Conservation (phyloP, 441 rosid species). For the Pelargonium citronellum region DNA sequence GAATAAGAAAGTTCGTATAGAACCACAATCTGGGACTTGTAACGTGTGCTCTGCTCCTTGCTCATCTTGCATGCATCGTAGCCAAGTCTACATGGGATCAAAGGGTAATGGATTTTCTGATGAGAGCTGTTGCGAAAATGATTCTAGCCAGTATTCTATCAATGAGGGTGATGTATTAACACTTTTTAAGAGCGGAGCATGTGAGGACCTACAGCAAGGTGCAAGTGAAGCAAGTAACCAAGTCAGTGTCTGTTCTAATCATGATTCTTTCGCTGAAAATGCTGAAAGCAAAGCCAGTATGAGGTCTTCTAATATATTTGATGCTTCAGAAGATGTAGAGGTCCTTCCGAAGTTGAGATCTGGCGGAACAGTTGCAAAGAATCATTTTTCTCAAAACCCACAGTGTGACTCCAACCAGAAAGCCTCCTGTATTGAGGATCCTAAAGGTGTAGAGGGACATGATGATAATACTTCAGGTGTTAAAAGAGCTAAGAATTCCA, state of each 20-base stretch:
- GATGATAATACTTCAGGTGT: slow-evolving; percentile 51
- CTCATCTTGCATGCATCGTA: slow-evolving; percentile 79
- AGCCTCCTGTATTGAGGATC: slow-evolving; percentile 31
- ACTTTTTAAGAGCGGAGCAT: slow-evolving; percentile 28
- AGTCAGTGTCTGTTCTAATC: slow-evolving; percentile 41
- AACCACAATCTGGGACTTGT: slow-evolving; percentile 71
- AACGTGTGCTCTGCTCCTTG: slow-evolving; percentile 76
- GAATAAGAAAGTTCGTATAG: slow-evolving; percentile 39
- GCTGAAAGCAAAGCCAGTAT: slow-evolving; percentile 48
- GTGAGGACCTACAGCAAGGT: slow-evolving; percentile 34
- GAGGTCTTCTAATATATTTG: slow-evolving; percentile 40
- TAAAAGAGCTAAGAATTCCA: slow-evolving; percentile 34
- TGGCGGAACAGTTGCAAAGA: slow-evolving; percentile 29
- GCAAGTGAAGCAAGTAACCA: slow-evolving; percentile 62
- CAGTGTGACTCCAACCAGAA: slow-evolving; percentile 25
- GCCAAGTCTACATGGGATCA: slow-evolving; percentile 42
- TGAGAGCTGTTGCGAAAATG: slow-evolving; percentile 48
- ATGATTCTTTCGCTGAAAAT: slow-evolving; percentile 51
- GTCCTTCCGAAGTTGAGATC: slow-evolving; percentile 29
- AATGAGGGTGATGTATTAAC: slow-evolving; percentile 39
- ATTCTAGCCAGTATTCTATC: slow-evolving; percentile 53
- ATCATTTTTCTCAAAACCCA: slow-evolving; percentile 30
- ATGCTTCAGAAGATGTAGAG: slow-evolving; percentile 38
- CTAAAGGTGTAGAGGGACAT: slow-evolving; percentile 45
- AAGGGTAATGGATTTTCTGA: slow-evolving; percentile 57